Percentiles rank a stretch among this genome's conserved stretches.
Conservation (phyloP, 495 filamentous ascomycete genomes). For the Acidomyces sp. region DNA sequence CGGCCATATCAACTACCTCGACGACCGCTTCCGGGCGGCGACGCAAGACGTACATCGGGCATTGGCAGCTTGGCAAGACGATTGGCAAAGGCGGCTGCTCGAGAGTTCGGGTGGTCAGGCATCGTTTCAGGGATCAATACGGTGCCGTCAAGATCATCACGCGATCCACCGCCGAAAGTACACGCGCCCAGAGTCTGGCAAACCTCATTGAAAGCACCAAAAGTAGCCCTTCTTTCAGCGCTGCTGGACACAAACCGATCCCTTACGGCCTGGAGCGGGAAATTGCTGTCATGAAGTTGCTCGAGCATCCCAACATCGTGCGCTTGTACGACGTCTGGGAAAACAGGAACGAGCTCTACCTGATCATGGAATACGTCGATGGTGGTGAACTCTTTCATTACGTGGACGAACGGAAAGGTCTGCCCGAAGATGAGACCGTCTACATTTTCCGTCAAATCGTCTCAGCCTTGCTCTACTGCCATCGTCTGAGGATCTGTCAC, state of each 20-base stretch:
- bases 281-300: slow-evolving; percentile 88
- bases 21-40: slow-evolving; percentile 44
- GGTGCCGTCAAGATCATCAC: slow-evolving; percentile 92
- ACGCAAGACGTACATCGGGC: slow-evolving; percentile 67
- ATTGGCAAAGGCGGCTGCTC: slow-evolving; percentile 77
- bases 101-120: slow-evolving; percentile 67
- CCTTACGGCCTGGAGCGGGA: slow-evolving; percentile 82
- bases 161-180: slow-evolving; percentile 55
- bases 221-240: slow-evolving; percentile 13
- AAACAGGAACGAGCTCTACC: slow-evolving; percentile 80
- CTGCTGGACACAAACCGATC: slow-evolving; percentile 43
- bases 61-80: slow-evolving; percentile 80
- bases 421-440: slow-evolving; percentile 67
- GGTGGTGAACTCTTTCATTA: slow-evolving; percentile 83
- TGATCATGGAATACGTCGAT: slow-evolving; percentile 92
- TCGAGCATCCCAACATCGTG: slow-evolving; percentile 86
- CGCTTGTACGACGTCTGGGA: slow-evolving; percentile 93
- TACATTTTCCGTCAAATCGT: slow-evolving; percentile 86
- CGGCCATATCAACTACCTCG: slow-evolving; percentile 57
- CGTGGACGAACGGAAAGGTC: slow-evolving; percentile 50
- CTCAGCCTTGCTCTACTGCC: slow-evolving; percentile 80
- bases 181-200: slow-evolving; percentile 62
- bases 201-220: slow-evolving; percentile 39
- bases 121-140: slow-evolving; percentile 56
- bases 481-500: slow-evolving; percentile 87